Conservation (phyloP, 2,329 filamentous ascomycete genomes). For the Penicillium sp. region DNA sequence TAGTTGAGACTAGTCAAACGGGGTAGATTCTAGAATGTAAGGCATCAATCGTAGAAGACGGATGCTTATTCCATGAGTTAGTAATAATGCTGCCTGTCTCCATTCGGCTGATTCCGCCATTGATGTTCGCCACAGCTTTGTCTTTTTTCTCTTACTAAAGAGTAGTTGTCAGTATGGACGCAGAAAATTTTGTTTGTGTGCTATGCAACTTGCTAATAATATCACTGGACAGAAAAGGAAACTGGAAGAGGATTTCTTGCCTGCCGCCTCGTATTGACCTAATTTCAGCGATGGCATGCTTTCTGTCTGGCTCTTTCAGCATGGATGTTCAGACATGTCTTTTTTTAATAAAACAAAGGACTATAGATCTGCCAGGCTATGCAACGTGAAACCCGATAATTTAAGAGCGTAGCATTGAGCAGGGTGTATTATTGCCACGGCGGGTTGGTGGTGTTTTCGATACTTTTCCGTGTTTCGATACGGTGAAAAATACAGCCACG, state of each 20-base stretch:
- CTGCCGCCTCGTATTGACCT: neutral
- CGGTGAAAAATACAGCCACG: neutral
- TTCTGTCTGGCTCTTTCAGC: no score
- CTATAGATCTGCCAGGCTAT: no score
- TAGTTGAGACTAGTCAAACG: no score
- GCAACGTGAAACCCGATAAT: no score
- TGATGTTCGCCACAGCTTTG: neutral
- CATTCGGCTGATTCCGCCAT: slow-evolving; percentile 4
- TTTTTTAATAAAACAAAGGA: no score
- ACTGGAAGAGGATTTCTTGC: neutral
- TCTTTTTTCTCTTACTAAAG: neutral
- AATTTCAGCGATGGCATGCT: neutral
- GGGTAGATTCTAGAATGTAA: neutral
- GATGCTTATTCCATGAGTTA: neutral
- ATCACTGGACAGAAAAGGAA: neutral
- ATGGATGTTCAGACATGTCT: neutral
- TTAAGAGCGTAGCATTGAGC: no score
- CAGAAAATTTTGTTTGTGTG: neutral
- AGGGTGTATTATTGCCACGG: no score
- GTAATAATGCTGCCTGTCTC: neutral
- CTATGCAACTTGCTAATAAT: no score
- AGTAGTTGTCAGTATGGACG: neutral
- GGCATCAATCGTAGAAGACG: neutral
- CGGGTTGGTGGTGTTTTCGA: no score
- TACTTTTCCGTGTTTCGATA: no score